Evolutionary conservation across 108 stramenopile genomes (phyloP).

Genomic region (Phaeodactylum tricornutum): DNA sequence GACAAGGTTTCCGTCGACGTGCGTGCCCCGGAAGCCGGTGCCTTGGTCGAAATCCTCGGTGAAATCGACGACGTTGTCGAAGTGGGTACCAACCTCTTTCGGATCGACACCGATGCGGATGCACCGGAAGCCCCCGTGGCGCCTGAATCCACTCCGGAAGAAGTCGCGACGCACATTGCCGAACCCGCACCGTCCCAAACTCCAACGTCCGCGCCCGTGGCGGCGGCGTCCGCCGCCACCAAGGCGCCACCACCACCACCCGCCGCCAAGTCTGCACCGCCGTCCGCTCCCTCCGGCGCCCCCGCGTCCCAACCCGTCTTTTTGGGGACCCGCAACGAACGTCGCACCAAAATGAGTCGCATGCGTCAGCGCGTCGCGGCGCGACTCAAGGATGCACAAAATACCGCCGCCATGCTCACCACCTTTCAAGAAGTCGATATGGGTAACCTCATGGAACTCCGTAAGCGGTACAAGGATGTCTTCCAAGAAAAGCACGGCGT

Average conservation of each 20-base stretch:
- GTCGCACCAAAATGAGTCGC: conserved; percentile 97
- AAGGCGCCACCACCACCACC: conserved; percentile 15
- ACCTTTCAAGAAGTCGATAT: conserved; percentile 99
- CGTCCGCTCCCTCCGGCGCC: conserved; percentile 32
- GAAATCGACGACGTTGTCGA: conserved; percentile 94
- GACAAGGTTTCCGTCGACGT: conserved; percentile 95
- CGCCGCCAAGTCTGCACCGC: conserved; percentile 9
- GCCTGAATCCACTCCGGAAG: conserved; percentile 23
- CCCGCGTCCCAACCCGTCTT: conserved; percentile 34
- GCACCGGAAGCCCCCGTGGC: conserved; percentile 26
- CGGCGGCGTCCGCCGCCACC: conserved; percentile 30
- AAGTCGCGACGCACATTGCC: conserved; percentile 28
- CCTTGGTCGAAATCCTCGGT: conserved; percentile 79
- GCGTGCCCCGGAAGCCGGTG: conserved; percentile 78
- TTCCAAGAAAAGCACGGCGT: conserved; percentile 96
- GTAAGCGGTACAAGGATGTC: conserved; percentile 90
- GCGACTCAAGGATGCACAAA: conserved; percentile 97
- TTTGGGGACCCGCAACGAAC: conserved; percentile 79
- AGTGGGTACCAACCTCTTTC: conserved; percentile 86
- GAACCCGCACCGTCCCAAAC: conserved; percentile 19
- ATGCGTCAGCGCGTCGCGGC: conserved; percentile 97
- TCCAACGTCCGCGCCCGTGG: conserved; percentile 29
- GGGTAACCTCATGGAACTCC: conserved; percentile 94
- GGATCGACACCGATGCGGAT: conserved; percentile 80
- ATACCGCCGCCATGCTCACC: conserved; percentile 98